Conservation (phyloP, 495 filamentous ascomycete species). For the Aspergillus sclerotiicarbonarius region DNA sequence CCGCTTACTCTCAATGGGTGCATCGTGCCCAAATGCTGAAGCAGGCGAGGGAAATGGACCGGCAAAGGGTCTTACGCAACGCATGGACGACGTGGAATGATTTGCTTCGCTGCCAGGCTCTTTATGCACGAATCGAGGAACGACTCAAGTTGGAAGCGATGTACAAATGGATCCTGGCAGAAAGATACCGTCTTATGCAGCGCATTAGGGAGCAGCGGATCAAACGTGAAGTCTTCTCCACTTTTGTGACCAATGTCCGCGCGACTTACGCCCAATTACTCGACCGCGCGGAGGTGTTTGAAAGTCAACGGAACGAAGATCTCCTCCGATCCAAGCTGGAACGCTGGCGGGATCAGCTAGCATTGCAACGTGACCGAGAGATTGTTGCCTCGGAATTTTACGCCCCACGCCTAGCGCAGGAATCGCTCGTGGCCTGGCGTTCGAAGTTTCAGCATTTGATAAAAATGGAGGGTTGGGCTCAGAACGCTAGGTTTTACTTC, state of each 20-base stretch:
- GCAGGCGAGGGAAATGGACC: conserved; percentile 57
- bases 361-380: conserved; percentile 44
- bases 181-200: conserved; percentile 51
- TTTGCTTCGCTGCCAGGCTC: conserved; percentile 53
- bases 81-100: conserved; percentile 68
- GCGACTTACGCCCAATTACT: conserved; percentile 38
- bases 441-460: conserved; percentile 43
- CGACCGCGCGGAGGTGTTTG: conserved; percentile 35
- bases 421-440: conserved; percentile 48
- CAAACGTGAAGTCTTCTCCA: conserved; percentile 42
- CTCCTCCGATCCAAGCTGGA: conserved; percentile 37
- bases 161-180: conserved; percentile 63
- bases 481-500: conserved; percentile 60
- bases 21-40: conserved; percentile 44
- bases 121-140: conserved; percentile 56
- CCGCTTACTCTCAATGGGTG: conserved; percentile 52
- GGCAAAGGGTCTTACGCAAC: conserved; percentile 52
- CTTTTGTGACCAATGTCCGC: conserved; percentile 41
- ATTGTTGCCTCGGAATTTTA: conserved; percentile 54
- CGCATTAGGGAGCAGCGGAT: conserved; percentile 53
- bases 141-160: conserved; percentile 56
- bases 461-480: conserved; percentile 53
- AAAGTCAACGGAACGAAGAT: conserved; percentile 32
- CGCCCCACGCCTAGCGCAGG: conserved; percentile 47
- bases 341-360: conserved; percentile 44